Evolutionary conservation across 2,329 filamentous ascomycete species (phyloP).

Genomic region (Cryphonectria parasitica): DNA sequence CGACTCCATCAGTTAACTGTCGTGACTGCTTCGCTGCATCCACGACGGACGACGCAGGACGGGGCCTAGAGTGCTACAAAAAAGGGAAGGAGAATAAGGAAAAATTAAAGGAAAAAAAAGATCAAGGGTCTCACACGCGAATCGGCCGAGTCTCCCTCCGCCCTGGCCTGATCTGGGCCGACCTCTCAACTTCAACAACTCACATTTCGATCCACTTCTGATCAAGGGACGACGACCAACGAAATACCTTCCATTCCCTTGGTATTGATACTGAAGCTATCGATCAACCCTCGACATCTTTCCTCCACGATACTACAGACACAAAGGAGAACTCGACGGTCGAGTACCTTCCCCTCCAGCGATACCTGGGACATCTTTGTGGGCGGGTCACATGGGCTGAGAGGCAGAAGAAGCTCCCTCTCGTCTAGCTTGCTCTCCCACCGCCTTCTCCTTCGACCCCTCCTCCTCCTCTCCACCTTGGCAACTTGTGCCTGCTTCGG

Average conservation of each 20-base stretch:
- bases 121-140: constrained; percentile 9
- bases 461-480: background rate
- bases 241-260: background rate
- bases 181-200: background rate
- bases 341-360: background rate
- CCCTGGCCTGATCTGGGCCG: background rate
- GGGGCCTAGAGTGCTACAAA: background rate
- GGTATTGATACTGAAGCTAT: too few species aligned
- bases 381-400: constrained; percentile 4
- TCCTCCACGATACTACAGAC: background rate
- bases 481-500: background rate
- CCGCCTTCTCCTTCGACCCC: background rate
- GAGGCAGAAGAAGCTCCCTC: background rate
- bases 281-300: background rate
- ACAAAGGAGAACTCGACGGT: background rate
- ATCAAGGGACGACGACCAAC: background rate
- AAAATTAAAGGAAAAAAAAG: background rate
- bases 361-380: background rate
- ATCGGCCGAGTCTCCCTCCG: constrained; percentile 7
- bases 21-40: background rate
- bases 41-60: background rate
- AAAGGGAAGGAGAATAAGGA: background rate
- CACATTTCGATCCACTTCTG: background rate
- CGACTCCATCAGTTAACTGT: background rate
- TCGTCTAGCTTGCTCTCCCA: background rate